Evolutionary conservation across 164 flowering plant species (phyloP), one percentile per base, ranked within the genome.

Genomic region (Saururus chinensis): DNA sequence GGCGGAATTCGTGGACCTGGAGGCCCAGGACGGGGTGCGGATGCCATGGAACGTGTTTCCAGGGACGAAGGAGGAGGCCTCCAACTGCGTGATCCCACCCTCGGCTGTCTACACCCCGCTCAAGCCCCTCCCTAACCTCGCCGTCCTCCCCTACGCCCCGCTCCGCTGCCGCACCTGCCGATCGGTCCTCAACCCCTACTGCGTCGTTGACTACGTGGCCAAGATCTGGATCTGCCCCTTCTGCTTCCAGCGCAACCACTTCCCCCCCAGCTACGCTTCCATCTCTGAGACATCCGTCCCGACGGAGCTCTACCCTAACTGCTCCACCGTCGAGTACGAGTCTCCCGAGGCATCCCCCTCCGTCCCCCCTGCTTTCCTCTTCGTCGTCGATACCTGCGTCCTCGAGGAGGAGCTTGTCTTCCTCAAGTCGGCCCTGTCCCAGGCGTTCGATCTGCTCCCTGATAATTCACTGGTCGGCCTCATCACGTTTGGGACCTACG

Each of bases 41-140:
- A 89, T 93, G 95, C 80, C 96, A 13, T 93, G 97, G 97, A 93
- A 93, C 75, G 97, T 93, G 7, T 61, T 86, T 26, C 98, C 98
- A 1, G 97, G 97, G 1, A 76, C 89, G 20, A 89, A 88, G 72
- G 82, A 80, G 48, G 95, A 88, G 59, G 62, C 86, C 9, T 67
- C 77, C 45, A 64, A 74, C 63, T 79, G 81, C 74, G 82, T 85
- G 19, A 70, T 92, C 52, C 98, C 98, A 0, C 79, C 84, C 14
- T 78, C 97, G 42, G 89, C 89, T 59, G 72, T 90, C 73, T 90
- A 90, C 81, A 85, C 92, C 0, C 98, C 96, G 4, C 64, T 90
- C 54, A 86, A 83, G 58, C 79, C 83, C 49, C 66, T 80, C 79
- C 51, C 85, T 76, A 0, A 57, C 75, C 12, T 80, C 84, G 20